A percentile compares a stretch with the other conserved stretches of the same genome.
These are phyloP conservation scores for Silene noctiflora DNA, from an alignment of 179 eudicot genomes.

Conservation along the genomic window DNA sequence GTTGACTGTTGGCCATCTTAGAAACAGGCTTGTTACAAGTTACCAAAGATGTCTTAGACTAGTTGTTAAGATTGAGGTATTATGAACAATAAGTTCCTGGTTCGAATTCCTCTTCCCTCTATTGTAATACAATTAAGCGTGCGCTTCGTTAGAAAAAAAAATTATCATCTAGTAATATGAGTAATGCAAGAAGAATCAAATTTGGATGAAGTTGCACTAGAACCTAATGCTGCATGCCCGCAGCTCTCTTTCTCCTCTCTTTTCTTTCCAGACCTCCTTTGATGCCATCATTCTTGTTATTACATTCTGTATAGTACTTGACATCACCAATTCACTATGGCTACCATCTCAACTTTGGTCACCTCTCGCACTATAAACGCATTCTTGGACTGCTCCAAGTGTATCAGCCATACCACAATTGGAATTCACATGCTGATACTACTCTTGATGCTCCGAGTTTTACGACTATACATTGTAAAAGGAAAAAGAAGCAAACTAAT, in stretches of 20 bases:
- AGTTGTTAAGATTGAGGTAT: no score
- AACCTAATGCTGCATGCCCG: no score
- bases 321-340: constrained; percentile 25
- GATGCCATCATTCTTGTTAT: constrained; percentile 46
- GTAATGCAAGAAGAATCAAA: constrained; percentile 52
- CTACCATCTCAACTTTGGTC: constrained; percentile 31
- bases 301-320: constrained; percentile 28
- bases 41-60: no score
- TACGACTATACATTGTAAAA: no score
- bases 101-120: no score
- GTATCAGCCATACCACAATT: constrained; percentile 73
- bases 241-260: constrained; percentile 45
- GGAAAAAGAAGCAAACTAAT: no score
- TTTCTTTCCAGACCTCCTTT: constrained; percentile 47
- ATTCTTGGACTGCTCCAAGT: constrained; percentile 65
- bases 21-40: no score
- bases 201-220: constrained; percentile 36
- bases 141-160: no score
- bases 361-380: constrained; percentile 39
- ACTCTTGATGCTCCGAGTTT: constrained; percentile 38
- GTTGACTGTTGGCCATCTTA: no score
- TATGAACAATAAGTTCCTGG: no score
- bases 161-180: constrained; percentile 51
- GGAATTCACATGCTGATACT: constrained; percentile 60
- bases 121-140: no score